phyloP scores from a whole-genome alignment of 495 filamentous ascomycete species.

The Clavariopsis aquatica region DNA sequence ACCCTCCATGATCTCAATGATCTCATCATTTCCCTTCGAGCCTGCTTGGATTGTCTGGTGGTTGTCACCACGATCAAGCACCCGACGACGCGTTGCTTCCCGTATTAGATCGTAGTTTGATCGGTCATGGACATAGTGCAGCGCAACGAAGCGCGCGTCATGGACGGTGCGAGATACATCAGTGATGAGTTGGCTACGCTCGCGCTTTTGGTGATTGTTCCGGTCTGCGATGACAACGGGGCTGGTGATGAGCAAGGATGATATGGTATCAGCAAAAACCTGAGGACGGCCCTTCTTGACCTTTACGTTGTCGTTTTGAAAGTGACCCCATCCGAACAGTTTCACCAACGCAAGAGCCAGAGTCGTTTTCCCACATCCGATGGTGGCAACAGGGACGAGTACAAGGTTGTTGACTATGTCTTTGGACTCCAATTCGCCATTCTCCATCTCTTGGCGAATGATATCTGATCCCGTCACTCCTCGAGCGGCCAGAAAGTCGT shows the following conservation, averaged over 20 bases:
- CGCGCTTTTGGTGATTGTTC: constrained; percentile 88
- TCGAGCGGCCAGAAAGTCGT: constrained; percentile 78
- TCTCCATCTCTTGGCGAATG: constrained; percentile 61
- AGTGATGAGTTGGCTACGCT: constrained; percentile 80
- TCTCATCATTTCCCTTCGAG: constrained; percentile 63
- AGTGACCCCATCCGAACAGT: constrained; percentile 89
- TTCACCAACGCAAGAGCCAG: constrained; percentile 77
- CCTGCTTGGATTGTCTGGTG: constrained; percentile 95
- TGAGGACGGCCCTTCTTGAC: constrained; percentile 69
- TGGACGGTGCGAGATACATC: constrained; percentile 65
- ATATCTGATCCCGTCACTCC: constrained; percentile 86
- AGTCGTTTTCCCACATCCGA: constrained; percentile 97
- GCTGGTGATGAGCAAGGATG: constrained; percentile 56
- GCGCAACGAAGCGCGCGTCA: constrained; percentile 75
- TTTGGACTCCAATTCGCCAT: constrained; percentile 45
- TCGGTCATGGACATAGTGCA: constrained; percentile 84
- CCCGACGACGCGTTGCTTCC: constrained; percentile 72
- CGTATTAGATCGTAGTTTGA: constrained; percentile 62
- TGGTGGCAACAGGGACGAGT: constrained; percentile 82
- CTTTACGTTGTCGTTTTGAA: constrained; percentile 96
- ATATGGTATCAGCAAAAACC: constrained; percentile 68
- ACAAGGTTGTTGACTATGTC: constrained; percentile 66
- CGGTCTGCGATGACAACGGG: constrained; percentile 87
- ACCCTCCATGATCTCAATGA: constrained; percentile 90
- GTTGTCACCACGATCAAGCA: constrained; percentile 86